These are phyloP conservation scores for Ceratobasidium sp. DNA, from an alignment of 1,284 basidiomycete species.

Conservation along the genomic window DNA sequence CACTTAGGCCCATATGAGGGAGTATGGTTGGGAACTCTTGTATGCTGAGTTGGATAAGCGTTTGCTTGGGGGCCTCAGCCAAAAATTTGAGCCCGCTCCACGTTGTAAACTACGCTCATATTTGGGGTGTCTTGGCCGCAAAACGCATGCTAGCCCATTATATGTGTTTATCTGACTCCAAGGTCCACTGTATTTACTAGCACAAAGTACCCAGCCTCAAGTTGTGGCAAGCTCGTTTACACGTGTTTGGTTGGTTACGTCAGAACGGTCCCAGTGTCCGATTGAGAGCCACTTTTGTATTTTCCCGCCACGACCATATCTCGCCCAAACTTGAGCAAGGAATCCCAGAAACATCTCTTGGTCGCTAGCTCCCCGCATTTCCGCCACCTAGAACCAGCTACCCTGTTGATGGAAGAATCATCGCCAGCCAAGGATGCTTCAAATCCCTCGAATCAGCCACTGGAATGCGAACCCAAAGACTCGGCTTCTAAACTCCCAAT, in stretches of 20 bases:
- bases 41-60: slow-evolving; percentile 22
- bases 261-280: neutral
- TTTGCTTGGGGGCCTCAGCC: neutral
- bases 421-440: neutral
- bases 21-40: slow-evolving; percentile 43
- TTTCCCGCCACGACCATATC: neutral
- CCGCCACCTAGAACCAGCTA: neutral
- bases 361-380: neutral
- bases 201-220: too few species aligned
- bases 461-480: neutral
- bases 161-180: too few species aligned
- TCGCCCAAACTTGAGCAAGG: neutral
- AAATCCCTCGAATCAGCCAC: neutral
- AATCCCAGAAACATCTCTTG: neutral
- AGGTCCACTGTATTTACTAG: too few species aligned
- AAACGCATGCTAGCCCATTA: neutral
- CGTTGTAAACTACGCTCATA: too few species aligned
- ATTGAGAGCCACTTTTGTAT: neutral
- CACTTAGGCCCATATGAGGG: slow-evolving; percentile 45
- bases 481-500: neutral
- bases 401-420: slow-evolving; percentile 1
- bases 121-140: neutral
- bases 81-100: neutral
- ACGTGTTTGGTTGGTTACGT: neutral
- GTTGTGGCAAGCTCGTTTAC: neutral